These are phyloP conservation scores for Hypoxylon trugodes DNA, from an alignment of 495 filamentous ascomycete species.

Conservation along the genomic window DNA sequence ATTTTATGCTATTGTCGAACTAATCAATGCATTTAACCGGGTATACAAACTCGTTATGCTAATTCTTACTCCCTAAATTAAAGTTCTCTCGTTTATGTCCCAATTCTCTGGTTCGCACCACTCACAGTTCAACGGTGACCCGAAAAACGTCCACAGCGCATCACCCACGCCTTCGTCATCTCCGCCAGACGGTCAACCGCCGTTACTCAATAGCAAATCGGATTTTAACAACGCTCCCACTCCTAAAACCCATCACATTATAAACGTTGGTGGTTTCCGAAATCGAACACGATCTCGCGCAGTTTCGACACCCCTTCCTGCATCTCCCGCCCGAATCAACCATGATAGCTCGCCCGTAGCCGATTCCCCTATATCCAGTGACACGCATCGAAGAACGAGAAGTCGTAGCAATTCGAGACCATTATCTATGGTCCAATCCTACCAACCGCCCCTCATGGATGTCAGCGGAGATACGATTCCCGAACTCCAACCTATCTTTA, in stretches of 20 bases:
- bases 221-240: slow-evolving; percentile 17
- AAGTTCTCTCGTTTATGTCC: slow-evolving; percentile 69
- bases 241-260: slow-evolving; percentile 42
- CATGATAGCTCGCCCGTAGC: slow-evolving; percentile 46
- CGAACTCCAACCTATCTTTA: slow-evolving; percentile 93
- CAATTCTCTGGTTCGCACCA: slow-evolving; percentile 56
- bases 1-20: not conserved
- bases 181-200: slow-evolving; percentile 38
- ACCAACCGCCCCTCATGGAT: slow-evolving; percentile 88
- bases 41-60: slow-evolving; percentile 34
- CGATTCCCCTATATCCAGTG: slow-evolving; percentile 29
- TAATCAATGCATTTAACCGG: slow-evolving; percentile 28
- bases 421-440: slow-evolving; percentile 74
- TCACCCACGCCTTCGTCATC: slow-evolving; percentile 50
- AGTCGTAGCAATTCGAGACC: slow-evolving; percentile 57
- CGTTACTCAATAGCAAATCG: slow-evolving; percentile 28
- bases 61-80: slow-evolving; percentile 20
- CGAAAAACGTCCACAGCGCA: slow-evolving; percentile 47
- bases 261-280: slow-evolving; percentile 40
- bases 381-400: slow-evolving; percentile 39
- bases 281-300: slow-evolving; percentile 40
- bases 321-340: slow-evolving; percentile 45
- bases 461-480: slow-evolving; percentile 84
- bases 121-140: slow-evolving; percentile 37
- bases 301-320: slow-evolving; percentile 40